Percentiles rank a stretch among this genome's conserved stretches.
These are phyloP conservation scores for Puccinia horiana DNA, from an alignment of 1,284 basidiomycete genomes.

Conservation along the genomic window DNA sequence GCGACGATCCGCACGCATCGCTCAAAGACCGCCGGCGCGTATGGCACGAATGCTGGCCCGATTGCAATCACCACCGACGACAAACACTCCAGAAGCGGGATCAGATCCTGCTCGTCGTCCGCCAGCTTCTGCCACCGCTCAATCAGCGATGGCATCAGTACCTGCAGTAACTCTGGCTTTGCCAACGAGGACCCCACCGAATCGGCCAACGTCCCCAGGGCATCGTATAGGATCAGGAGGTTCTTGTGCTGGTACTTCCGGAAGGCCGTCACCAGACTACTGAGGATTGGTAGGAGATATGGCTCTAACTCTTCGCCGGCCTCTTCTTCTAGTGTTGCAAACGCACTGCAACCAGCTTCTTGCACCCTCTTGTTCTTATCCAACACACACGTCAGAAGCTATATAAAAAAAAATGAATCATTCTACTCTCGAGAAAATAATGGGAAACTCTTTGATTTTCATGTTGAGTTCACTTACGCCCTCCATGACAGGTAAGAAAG, in stretches of 20 bases:
- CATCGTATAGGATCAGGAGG: constrained; percentile 96
- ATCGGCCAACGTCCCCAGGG: constrained; percentile 94
- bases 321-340: constrained; percentile 97
- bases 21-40: constrained; percentile 87
- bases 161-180: constrained; percentile 82
- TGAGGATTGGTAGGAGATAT: constrained; percentile 89
- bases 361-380: constrained; percentile 99
- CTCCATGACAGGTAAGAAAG: constrained; percentile 96
- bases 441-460: neutral
- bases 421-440: neutral
- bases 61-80: constrained; percentile 97
- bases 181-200: constrained; percentile 86
- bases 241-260: constrained; percentile 99
- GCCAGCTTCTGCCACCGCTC: constrained; percentile 83
- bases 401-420: neutral
- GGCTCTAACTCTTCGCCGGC: constrained; percentile 85
- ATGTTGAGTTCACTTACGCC: constrained; percentile 68
- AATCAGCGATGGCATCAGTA: constrained; percentile 92
- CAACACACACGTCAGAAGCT: constrained; percentile 95
- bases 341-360: constrained; percentile 97
- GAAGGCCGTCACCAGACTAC: constrained; percentile 92
- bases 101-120: constrained; percentile 88
- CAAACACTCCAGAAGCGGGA: constrained; percentile 93
- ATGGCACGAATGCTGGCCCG: constrained; percentile 83
- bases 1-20: constrained; percentile 86